Evolutionary conservation across 805 yeast genomes (phyloP).

Genomic region (Pichia scutulata): DNA sequence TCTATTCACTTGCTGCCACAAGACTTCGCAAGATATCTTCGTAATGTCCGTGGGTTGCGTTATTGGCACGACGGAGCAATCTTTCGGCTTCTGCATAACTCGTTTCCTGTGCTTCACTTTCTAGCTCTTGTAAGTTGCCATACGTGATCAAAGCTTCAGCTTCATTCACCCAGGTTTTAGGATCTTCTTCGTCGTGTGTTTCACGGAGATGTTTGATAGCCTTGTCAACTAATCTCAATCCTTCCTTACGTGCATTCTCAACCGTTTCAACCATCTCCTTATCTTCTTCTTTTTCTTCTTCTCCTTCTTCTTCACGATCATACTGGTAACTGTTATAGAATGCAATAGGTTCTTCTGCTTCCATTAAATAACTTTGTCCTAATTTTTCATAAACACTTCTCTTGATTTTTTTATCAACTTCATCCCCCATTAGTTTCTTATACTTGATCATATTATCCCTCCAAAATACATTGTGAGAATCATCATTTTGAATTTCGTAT

Average conservation of each 20-base stretch:
- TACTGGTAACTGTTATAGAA: constrained; percentile 51
- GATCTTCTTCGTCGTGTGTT: constrained; percentile 66
- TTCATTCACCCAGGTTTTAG: constrained; percentile 71
- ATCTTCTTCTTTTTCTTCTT: constrained; percentile 21
- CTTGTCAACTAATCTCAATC: constrained; percentile 37
- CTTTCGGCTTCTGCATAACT: constrained; percentile 64
- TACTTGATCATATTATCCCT: constrained; percentile 34
- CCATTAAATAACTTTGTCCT: constrained; percentile 57
- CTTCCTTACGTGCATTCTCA: constrained; percentile 40
- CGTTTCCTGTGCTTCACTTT: constrained; percentile 58
- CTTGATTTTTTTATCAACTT: constrained; percentile 8
- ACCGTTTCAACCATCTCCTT: constrained; percentile 26
- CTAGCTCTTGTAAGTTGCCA: constrained; percentile 66
- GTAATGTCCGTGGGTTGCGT: constrained; percentile 71
- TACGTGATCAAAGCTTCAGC: constrained; percentile 81
- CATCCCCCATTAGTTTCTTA: constrained; percentile 23
- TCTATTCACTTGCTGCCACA: neutral
- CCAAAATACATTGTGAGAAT: constrained; percentile 48
- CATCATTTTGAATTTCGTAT: constrained; percentile 31
- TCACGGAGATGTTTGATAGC: constrained; percentile 52
- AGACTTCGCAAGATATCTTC: constrained; percentile 52
- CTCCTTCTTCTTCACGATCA: constrained; percentile 37
- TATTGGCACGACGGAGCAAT: constrained; percentile 62
- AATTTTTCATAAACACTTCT: constrained; percentile 36
- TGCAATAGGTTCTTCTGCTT: constrained; percentile 54